Evolutionary conservation across 2,329 filamentous ascomycete genomes (phyloP).

Genomic region (Biscogniauxia sp.): DNA sequence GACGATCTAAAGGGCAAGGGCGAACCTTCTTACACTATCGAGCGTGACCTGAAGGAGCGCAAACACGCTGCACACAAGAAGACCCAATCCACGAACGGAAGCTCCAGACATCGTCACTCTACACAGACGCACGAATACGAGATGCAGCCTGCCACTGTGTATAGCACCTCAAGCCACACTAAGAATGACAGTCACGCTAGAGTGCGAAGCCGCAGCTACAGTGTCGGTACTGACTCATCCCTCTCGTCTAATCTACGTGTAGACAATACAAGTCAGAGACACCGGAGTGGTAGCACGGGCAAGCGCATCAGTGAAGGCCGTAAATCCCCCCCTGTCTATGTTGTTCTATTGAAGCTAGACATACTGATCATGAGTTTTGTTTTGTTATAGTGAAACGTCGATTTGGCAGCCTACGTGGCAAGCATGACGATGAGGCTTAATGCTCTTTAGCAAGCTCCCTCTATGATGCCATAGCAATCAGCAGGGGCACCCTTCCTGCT

Average conservation of each 20-base stretch:
- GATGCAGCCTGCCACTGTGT: constrained; percentile 41
- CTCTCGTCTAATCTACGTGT: background rate
- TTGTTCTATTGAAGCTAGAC: background rate
- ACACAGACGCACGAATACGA: constrained; percentile 41
- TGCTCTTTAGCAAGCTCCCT: background rate
- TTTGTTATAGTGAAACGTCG: background rate
- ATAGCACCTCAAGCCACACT: constrained; percentile 15
- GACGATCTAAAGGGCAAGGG: constrained; percentile 82
- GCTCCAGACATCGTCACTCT: constrained; percentile 22
- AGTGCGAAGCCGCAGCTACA: constrained; percentile 45
- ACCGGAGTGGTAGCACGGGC: background rate
- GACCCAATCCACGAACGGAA: constrained; percentile 15
- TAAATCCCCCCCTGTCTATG: background rate
- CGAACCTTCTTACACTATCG: constrained; percentile 70
- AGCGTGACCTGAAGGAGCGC: constrained; percentile 63
- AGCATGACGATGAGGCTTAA: background rate
- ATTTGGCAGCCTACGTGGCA: constrained; percentile 30
- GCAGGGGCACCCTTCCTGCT: too few relatives aligned
- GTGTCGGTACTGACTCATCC: constrained; percentile 20
- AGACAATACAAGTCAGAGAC: background rate
- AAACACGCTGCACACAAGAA: constrained; percentile 35
- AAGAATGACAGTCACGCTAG: constrained; percentile 6
- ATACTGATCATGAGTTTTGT: background rate
- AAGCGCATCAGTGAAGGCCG: background rate
- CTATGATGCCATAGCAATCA: background rate